These are phyloP conservation scores for Botrytis byssoidea DNA, from an alignment of 2,329 filamentous ascomycete species.

Conservation along the genomic window DNA sequence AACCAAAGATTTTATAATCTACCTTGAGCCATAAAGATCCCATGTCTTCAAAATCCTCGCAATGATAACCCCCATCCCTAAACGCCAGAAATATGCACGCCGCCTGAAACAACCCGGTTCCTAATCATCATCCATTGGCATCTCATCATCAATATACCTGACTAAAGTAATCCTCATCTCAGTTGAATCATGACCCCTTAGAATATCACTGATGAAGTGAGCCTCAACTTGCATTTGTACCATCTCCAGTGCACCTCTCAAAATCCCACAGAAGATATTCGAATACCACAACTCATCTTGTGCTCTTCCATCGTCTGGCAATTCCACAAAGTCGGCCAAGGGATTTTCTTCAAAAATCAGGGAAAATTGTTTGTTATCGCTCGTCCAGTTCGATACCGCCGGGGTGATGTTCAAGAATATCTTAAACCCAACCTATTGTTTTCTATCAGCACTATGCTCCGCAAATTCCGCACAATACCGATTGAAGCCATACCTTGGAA, in stretches of 20 bases:
- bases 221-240: conserved; percentile 99
- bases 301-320: conserved; percentile 91
- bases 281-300: conserved; percentile 99
- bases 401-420: conserved; percentile 98
- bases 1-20: conserved; percentile 12
- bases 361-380: conserved; percentile 94
- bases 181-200: conserved; percentile 91
- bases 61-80: conserved; percentile 17
- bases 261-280: conserved; percentile 91
- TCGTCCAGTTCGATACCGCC: conserved; percentile 91
- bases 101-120: not conserved
- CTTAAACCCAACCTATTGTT: conserved; percentile 84
- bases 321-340: conserved; percentile 92
- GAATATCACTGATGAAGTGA: conserved; percentile 90
- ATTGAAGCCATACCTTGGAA: conserved; percentile 62
- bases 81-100: conserved; percentile 13
- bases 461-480: not conserved
- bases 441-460: not conserved
- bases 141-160: conserved; percentile 94
- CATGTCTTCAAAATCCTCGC: conserved; percentile 14
- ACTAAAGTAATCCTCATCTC: conserved; percentile 94
- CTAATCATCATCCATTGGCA: conserved; percentile 93
- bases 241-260: conserved; percentile 93
- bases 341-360: conserved; percentile 97
- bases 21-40: conserved; percentile 11